phyloP scores from a whole-genome alignment of 2,329 filamentous ascomycete genomes.

The Fonsecaea erecta region DNA sequence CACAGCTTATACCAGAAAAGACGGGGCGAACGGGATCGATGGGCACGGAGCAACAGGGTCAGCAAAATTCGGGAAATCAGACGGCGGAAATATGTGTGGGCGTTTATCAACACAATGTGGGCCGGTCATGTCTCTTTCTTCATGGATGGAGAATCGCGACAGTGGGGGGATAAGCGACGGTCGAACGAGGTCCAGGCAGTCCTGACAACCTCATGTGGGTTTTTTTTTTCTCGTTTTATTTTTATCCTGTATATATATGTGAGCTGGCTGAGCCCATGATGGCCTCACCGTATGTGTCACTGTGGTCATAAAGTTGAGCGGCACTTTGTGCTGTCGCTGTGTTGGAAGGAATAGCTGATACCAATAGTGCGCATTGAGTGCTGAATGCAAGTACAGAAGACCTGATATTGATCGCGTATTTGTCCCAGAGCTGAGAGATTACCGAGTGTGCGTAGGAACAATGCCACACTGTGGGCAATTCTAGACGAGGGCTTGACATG shows the following conservation, averaged over 20 bases:
- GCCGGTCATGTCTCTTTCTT: constrained; percentile 9
- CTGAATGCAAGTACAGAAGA: background rate
- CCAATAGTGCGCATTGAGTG: background rate
- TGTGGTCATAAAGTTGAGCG: background rate
- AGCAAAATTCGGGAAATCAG: constrained; percentile 8
- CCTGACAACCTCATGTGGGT: constrained; percentile 5
- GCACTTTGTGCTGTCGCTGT: background rate
- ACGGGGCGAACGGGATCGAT: constrained; percentile 12
- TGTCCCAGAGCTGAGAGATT: background rate
- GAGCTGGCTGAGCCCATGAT: background rate
- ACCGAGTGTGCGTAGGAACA: background rate
- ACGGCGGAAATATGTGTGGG: constrained; percentile 14
- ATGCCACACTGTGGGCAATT: background rate
- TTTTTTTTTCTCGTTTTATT: background rate
- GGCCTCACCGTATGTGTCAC: background rate
- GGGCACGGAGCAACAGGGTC: constrained; percentile 16
- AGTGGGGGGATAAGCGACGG: background rate
- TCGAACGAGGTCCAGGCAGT: constrained; percentile 18
- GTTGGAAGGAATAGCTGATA: background rate
- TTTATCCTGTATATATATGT: constrained; percentile 21
- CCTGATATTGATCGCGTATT: background rate
- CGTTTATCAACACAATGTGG: constrained; percentile 17
- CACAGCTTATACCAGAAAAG: constrained; percentile 19
- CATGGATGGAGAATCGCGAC: background rate
- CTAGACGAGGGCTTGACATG: background rate